A percentile compares a stretch with the other conserved stretches of the same genome.
phyloP scores from a whole-genome alignment of 768 basidiomycete genomes.

The Mycena filopes region DNA sequence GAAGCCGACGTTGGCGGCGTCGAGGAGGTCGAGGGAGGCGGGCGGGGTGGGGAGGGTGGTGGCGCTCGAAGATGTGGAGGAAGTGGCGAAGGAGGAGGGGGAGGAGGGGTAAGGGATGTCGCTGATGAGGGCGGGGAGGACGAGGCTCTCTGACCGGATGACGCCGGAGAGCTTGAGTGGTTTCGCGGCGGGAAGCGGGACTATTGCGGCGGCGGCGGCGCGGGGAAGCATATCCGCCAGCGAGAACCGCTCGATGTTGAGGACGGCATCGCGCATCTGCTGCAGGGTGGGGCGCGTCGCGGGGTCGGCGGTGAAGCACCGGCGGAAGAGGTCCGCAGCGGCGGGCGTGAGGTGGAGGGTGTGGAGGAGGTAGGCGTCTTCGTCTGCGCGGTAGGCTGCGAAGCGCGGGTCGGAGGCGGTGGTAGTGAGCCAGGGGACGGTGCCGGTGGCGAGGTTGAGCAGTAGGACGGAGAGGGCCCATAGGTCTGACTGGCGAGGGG shows the following conservation, averaged over 20 bases:
- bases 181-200: too few species aligned
- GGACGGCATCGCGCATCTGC: conserved; percentile 2
- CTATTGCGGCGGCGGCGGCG: neutral
- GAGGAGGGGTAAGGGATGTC: neutral
- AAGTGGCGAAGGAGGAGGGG: neutral
- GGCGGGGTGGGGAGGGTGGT: neutral
- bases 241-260: conserved; percentile 1
- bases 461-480: conserved; percentile 10
- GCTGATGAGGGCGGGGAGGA: neutral
- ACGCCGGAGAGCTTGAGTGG: neutral
- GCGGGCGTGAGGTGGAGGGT: neutral
- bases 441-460: neutral
- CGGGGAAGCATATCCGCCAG: neutral
- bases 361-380: neutral
- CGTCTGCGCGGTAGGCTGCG: conserved; percentile 8
- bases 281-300: neutral
- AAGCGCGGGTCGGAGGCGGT: neutral
- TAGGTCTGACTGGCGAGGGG: conserved; percentile 2
- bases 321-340: conserved; percentile 5
- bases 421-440: neutral
- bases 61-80: neutral
- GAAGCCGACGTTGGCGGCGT: conserved; percentile 4
- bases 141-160: neutral
- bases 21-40: neutral
- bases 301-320: conserved; percentile 12